phyloP scores from a whole-genome alignment of 208 protist genomes.

The Phytomonas sp. region DNA sequence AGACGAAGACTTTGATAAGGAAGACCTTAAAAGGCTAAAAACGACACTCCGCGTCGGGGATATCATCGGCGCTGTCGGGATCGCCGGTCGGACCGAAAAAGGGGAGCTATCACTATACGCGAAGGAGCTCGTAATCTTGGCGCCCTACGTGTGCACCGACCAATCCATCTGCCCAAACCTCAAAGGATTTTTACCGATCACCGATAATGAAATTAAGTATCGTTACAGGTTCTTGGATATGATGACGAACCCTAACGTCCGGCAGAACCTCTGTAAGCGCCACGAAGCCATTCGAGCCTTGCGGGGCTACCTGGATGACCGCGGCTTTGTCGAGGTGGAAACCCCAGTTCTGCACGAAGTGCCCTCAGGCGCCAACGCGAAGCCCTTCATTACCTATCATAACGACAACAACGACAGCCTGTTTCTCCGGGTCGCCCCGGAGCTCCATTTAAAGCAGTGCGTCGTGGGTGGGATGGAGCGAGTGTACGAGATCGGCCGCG shows the following conservation, averaged over 20 bases:
- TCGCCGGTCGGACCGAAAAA: slow-evolving; percentile 56
- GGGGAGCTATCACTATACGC: slow-evolving; percentile 85
- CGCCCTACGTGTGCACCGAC: slow-evolving; percentile 82
- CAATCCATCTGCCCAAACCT: slow-evolving; percentile 72
- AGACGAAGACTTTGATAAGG: slow-evolving; percentile 33
- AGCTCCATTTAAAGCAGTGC: slow-evolving; percentile 92
- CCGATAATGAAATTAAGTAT: slow-evolving; percentile 78
- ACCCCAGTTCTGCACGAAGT: slow-evolving; percentile 88
- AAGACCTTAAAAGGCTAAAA: slow-evolving; percentile 39
- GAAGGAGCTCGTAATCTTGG: slow-evolving; percentile 35
- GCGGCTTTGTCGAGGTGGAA: slow-evolving; percentile 91
- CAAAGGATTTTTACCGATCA: slow-evolving; percentile 45
- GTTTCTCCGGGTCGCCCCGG: slow-evolving; percentile 88
- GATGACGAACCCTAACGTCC: slow-evolving; percentile 55
- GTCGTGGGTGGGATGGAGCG: slow-evolving; percentile 92
- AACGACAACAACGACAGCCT: slow-evolving; percentile 78
- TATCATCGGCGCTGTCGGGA: slow-evolving; percentile 75
- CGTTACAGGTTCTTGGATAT: slow-evolving; percentile 87
- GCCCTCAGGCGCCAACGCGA: slow-evolving; percentile 88
- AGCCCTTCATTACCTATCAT: slow-evolving; percentile 89
- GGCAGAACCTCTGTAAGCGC: slow-evolving; percentile 45
- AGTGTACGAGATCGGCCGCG: slow-evolving; percentile 93
- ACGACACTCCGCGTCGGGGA: slow-evolving; percentile 62
- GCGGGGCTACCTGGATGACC: slow-evolving; percentile 58
- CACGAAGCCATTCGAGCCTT: slow-evolving; percentile 55